Conservation (phyloP, 1,284 basidiomycete species). For the Cerrena zonata region DNA sequence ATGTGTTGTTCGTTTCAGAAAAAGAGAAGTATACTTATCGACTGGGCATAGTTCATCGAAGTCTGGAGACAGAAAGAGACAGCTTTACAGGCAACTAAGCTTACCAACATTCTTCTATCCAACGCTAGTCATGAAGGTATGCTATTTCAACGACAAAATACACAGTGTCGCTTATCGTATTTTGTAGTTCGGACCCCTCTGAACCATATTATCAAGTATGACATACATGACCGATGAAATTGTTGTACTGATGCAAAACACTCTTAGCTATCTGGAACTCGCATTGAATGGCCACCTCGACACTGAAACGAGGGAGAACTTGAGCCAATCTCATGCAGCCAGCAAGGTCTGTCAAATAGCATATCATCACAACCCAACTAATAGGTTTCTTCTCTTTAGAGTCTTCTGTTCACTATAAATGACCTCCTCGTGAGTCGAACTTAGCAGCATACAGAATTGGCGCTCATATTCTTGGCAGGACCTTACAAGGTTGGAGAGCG, state of each 20-base stretch:
- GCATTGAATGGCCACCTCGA: constrained; percentile 79
- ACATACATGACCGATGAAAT: background rate
- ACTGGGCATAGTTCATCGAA: constrained; percentile 64
- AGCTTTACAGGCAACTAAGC: constrained; percentile 70
- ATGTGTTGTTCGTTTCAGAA: background rate
- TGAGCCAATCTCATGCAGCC: constrained; percentile 74
- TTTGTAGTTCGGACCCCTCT: constrained; percentile 61
- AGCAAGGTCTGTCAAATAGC: constrained; percentile 51
- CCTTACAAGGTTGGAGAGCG: constrained; percentile 76
- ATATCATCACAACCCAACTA: background rate
- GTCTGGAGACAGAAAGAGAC: constrained; percentile 86
- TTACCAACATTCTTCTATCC: constrained; percentile 77
- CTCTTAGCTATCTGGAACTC: constrained; percentile 72
- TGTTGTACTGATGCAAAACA: constrained; percentile 6
- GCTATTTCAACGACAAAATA: constrained; percentile 9
- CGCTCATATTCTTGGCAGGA: constrained; percentile 39
- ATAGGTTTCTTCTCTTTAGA: constrained; percentile 30
- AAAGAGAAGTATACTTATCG: background rate
- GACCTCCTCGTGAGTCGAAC: constrained; percentile 58
- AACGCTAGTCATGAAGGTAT: constrained; percentile 84
- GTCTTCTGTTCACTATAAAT: constrained; percentile 78
- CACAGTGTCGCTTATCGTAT: background rate
- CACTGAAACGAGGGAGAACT: constrained; percentile 72
- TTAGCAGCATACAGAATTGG: background rate
- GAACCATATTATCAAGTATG: constrained; percentile 70